phyloP scores from a whole-genome alignment of 2,329 filamentous ascomycete species.

The Sclerotinia glacialis region DNA sequence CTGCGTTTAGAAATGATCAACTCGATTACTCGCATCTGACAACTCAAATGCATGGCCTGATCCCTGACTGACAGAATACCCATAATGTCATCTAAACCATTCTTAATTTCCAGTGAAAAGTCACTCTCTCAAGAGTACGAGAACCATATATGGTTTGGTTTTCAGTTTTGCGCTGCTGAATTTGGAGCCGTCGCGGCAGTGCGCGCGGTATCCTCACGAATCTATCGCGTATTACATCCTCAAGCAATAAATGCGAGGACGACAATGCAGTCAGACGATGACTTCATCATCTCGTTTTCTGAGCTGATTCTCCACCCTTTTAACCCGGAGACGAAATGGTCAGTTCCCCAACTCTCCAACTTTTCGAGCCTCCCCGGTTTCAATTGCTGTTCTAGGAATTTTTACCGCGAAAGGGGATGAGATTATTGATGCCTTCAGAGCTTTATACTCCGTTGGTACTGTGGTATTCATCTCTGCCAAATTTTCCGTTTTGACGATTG shows the following conservation, averaged over 20 bases:
- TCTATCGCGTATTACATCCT: background rate
- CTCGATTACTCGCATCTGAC: slow-evolving; percentile 6
- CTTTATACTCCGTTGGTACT: background rate
- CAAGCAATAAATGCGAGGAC: background rate
- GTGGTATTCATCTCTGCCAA: background rate
- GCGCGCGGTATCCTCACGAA: background rate
- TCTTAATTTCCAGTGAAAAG: too few species aligned
- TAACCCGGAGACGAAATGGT: background rate
- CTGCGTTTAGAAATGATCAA: slow-evolving; percentile 6
- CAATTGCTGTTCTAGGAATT: background rate
- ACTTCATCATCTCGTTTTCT: slow-evolving; percentile 3
- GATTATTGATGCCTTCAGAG: background rate
- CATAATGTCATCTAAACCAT: background rate
- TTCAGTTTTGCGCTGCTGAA: background rate
- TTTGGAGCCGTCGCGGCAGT: background rate
- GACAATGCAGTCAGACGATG: background rate
- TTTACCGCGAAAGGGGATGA: background rate
- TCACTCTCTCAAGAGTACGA: background rate
- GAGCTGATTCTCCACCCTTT: background rate
- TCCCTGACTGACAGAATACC: background rate
- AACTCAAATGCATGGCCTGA: background rate
- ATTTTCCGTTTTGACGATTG: background rate
- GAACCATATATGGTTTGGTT: background rate
- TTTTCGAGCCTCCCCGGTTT: background rate
- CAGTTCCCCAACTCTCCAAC: background rate